Base-by-base conservation (phyloP, 345 rosid species). In the Clausena lansium region DNA sequence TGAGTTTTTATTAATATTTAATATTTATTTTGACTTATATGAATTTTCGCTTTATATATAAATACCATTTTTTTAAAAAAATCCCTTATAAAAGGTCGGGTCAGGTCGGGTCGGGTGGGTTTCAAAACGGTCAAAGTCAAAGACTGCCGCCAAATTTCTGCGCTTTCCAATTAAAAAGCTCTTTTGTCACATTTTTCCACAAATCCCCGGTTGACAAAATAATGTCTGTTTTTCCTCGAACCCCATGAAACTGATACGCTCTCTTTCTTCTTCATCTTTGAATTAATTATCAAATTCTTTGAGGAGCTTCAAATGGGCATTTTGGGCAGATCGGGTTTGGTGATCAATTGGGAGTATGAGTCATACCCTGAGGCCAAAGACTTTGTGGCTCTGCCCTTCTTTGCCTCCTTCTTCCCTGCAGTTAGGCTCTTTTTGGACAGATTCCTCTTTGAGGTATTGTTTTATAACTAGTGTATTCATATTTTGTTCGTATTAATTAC, bases 391-490 rank as follows among this genome's bases (percentile, higher is more conserved):
- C 64, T 88, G 76, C 87, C 88, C 7, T 35, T 86, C 59, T 80
- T 86, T 41, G 81, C 82, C 35, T 27, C 78, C 74, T 79, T 85
- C 81, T 88, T 88, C 85, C 81, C 77, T 14, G 69, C 77, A 19
- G 25, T 85, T 17, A 81, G 91, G 76, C 60, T 83, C 81, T 77
- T 86, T 62, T 81, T 85, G 11, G 91, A 86, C 78, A 80, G 64
- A 6, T 86, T 41, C 68, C 54, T 88, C 62, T 88, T 86, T 59
- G 87, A 86, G 91, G 91, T 86, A 77, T 38, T 15, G 8, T 55
- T 61, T 59, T 20, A 73, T 30, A 7, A 32, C 27, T 9, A 15
- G 57, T 52, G 57, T 59, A 22, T 35, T 8, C 3, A 50, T 19
- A 6, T 75, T 63, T 33, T 71, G 57, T 52, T 15, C 2, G 22